Evolutionary conservation across 768 basidiomycete genomes (phyloP).

Genomic region (Amanita thiersii): DNA sequence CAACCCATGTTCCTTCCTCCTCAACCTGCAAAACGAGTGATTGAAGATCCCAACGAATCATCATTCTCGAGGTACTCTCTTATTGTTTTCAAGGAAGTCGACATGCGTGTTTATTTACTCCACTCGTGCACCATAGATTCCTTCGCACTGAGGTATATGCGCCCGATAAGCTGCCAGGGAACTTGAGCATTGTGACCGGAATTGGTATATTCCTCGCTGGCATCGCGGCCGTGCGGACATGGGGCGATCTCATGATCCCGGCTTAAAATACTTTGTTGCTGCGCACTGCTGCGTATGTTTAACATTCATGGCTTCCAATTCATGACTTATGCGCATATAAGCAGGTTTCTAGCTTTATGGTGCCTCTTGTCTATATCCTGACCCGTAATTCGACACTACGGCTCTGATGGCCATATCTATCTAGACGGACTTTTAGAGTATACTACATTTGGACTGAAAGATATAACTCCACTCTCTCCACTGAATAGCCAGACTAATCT

Average conservation of each 20-base stretch:
- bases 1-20: conserved; percentile 54
- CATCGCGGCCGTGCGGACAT: conserved; percentile 62
- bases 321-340: too few relatives aligned
- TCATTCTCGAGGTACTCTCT: conserved; percentile 38
- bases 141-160: conserved; percentile 59
- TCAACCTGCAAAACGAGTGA: conserved; percentile 28
- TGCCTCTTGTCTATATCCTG: too few relatives aligned
- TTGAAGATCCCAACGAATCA: conserved; percentile 55
- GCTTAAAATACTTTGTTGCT: conserved; percentile 25
- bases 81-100: background rate
- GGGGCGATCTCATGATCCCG: conserved; percentile 73
- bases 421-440: too few relatives aligned
- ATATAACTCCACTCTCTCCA: too few relatives aligned
- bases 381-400: too few relatives aligned
- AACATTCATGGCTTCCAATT: background rate
- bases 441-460: too few relatives aligned
- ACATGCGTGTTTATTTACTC: too few relatives aligned
- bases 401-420: too few relatives aligned
- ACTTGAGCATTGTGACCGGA: conserved; percentile 61
- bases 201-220: conserved; percentile 63
- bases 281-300: background rate
- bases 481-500: too few relatives aligned
- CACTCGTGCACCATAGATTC: conserved; percentile 22
- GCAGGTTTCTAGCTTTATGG: too few relatives aligned
- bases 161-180: conserved; percentile 69